phyloP scores from a whole-genome alignment of 1,139 yeast genomes.

The Geotrichum candidum region DNA sequence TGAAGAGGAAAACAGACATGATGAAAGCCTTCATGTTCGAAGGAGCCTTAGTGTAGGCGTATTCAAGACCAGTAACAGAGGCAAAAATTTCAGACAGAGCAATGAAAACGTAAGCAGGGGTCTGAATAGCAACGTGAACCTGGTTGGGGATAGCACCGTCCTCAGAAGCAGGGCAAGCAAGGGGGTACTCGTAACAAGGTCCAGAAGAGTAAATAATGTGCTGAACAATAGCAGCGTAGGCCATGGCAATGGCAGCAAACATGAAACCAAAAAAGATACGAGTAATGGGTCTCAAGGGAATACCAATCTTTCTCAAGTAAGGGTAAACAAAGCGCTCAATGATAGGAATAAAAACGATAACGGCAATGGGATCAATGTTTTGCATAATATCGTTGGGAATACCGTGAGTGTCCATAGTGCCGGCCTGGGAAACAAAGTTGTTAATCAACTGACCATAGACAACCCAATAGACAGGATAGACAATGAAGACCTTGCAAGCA shows the following conservation, averaged over 20 bases:
- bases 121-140: conserved; percentile 56
- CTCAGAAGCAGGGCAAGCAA: conserved; percentile 17
- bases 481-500: conserved; percentile 59
- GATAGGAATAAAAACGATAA: conserved; percentile 58
- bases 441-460: conserved; percentile 62
- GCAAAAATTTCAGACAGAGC: conserved; percentile 62
- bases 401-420: conserved; percentile 55
- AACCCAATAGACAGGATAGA: conserved; percentile 62
- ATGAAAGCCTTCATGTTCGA: conserved; percentile 58
- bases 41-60: conserved; percentile 68
- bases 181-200: conserved; percentile 67
- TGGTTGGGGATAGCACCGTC: conserved; percentile 42
- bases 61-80: conserved; percentile 60
- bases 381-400: conserved; percentile 64
- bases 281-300: conserved; percentile 48
- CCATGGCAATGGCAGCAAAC: conserved; percentile 64
- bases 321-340: conserved; percentile 53
- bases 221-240: conserved; percentile 77
- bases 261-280: conserved; percentile 73
- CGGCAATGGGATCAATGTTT: conserved; percentile 55
- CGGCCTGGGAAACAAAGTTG: conserved; percentile 62
- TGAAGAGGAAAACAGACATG: conserved; percentile 56
- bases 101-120: conserved; percentile 58
- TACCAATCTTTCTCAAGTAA: conserved; percentile 45
- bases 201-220: conserved; percentile 63